Evolutionary conservation across 192 early-diverging fungal species (phyloP).

Genomic region (Glomus cerebriforme): DNA sequence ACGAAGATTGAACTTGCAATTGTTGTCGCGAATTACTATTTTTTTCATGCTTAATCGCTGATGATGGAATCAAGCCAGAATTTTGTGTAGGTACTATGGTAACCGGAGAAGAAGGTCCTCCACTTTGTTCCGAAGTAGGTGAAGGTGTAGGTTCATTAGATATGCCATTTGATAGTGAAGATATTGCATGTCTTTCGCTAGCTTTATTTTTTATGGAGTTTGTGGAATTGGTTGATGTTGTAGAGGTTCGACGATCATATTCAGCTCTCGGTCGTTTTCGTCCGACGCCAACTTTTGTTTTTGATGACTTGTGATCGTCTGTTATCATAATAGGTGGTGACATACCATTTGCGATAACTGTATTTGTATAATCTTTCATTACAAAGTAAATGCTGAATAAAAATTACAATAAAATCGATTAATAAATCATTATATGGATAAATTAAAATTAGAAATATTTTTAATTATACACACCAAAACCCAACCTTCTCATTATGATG

Average conservation of each 20-base stretch:
- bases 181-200: conserved; percentile 28
- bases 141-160: conserved; percentile 19
- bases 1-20: conserved; percentile 4
- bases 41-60: conserved; percentile 18
- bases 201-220: conserved; percentile 25
- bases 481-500: conserved; percentile 94
- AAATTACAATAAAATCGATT: background rate
- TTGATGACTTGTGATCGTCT: conserved; percentile 93
- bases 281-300: conserved; percentile 42
- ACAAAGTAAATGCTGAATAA: conserved; percentile 69
- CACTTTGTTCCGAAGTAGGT: conserved; percentile 37
- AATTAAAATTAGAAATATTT: background rate
- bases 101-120: background rate
- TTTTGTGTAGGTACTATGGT: background rate
- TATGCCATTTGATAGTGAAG: conserved; percentile 42
- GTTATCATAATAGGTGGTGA: conserved; percentile 96
- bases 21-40: background rate
- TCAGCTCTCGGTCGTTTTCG: conserved; percentile 29
- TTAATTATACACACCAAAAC: conserved; percentile 62
- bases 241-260: conserved; percentile 34
- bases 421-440: background rate
- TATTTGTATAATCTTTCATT: conserved; percentile 65
- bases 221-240: background rate
- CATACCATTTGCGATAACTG: conserved; percentile 73
- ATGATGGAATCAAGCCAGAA: background rate